phyloP scores from a whole-genome alignment of 805 yeast species.

The Myxozyma neotropica region DNA sequence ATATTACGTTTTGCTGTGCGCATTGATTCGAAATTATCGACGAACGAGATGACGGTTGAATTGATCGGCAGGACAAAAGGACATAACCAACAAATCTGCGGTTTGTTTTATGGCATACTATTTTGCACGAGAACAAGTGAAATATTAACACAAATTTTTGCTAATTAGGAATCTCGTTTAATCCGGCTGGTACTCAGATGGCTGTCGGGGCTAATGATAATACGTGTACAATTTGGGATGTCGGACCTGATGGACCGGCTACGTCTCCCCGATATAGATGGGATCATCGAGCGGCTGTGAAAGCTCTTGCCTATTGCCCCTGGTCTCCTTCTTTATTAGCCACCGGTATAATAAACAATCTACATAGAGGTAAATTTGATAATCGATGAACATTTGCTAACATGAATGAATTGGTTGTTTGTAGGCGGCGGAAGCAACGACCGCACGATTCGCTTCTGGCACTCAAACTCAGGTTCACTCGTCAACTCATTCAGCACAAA shows the following conservation, averaged over 20 bases:
- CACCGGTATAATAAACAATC: conserved; percentile 45
- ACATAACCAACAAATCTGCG: conserved; percentile 39
- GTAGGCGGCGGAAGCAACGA: conserved; percentile 85
- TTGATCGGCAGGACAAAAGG: conserved; percentile 27
- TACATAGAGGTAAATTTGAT: too few relatives aligned
- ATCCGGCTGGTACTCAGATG: conserved; percentile 54
- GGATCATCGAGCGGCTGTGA: conserved; percentile 82
- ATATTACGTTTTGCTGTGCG: conserved; percentile 23
- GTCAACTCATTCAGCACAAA: conserved; percentile 58
- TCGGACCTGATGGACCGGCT: conserved; percentile 47
- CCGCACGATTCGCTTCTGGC: conserved; percentile 83
- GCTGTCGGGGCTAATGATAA: conserved; percentile 89
- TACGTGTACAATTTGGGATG: conserved; percentile 75
- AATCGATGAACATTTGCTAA: not conserved
- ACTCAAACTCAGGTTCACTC: conserved; percentile 73
- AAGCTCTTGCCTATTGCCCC: conserved; percentile 88
- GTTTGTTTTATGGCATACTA: conserved; percentile 16
- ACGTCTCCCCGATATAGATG: conserved; percentile 49
- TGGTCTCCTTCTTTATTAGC: conserved; percentile 81
- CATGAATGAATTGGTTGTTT: not conserved
- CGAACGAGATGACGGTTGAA: conserved; percentile 2
- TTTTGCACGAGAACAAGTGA: too few relatives aligned
- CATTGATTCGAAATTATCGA: not conserved
- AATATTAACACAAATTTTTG: not conserved
- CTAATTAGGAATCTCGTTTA: conserved; percentile 59